Evolutionary conservation across 2,329 filamentous ascomycete species (phyloP).

Genomic region (Fonsecaea erecta): DNA sequence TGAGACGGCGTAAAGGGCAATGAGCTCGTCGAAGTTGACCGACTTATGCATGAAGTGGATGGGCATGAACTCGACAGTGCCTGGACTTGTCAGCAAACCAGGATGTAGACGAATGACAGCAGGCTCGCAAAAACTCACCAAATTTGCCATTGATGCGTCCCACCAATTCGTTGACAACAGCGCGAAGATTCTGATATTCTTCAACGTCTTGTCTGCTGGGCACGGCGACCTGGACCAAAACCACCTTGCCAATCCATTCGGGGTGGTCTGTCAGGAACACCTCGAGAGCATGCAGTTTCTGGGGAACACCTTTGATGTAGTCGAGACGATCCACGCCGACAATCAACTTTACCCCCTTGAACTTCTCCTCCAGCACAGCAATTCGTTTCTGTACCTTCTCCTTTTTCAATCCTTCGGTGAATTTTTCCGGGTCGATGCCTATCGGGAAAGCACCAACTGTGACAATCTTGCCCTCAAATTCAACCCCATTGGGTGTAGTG

Average conservation of each 20-base stretch:
- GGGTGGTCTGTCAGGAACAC: slow-evolving; percentile 96
- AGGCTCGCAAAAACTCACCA: slow-evolving; percentile 52
- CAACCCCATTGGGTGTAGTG: slow-evolving; percentile 91
- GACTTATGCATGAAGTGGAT: slow-evolving; percentile 99
- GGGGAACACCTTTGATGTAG: slow-evolving; percentile 98
- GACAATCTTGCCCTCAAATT: slow-evolving; percentile 85
- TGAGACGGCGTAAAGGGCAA: slow-evolving; percentile 88
- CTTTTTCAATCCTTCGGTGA: slow-evolving; percentile 83
- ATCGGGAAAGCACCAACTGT: slow-evolving; percentile 96
- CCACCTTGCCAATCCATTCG: slow-evolving; percentile 97
- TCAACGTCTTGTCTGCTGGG: slow-evolving; percentile 95
- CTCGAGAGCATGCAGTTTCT: slow-evolving; percentile 95
- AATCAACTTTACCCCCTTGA: slow-evolving; percentile 93
- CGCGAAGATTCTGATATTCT: slow-evolving; percentile 94
- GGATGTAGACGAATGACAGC: not conserved
- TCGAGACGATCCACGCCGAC: slow-evolving; percentile 95
- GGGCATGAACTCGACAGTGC: slow-evolving; percentile 97
- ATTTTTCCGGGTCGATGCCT: slow-evolving; percentile 96
- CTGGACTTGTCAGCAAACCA: slow-evolving; percentile 42
- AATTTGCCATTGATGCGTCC: slow-evolving; percentile 97
- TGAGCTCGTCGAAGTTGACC: slow-evolving; percentile 90
- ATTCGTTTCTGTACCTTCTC: slow-evolving; percentile 88
- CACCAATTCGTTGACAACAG: slow-evolving; percentile 94
- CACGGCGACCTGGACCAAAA: slow-evolving; percentile 93
- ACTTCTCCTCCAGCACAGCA: slow-evolving; percentile 81